A percentile compares a stretch with the other conserved stretches of the same genome.
Evolutionary conservation across 1,139 yeast genomes (phyloP).

Genomic region (Kurtzmaniella quercitrusa): DNA sequence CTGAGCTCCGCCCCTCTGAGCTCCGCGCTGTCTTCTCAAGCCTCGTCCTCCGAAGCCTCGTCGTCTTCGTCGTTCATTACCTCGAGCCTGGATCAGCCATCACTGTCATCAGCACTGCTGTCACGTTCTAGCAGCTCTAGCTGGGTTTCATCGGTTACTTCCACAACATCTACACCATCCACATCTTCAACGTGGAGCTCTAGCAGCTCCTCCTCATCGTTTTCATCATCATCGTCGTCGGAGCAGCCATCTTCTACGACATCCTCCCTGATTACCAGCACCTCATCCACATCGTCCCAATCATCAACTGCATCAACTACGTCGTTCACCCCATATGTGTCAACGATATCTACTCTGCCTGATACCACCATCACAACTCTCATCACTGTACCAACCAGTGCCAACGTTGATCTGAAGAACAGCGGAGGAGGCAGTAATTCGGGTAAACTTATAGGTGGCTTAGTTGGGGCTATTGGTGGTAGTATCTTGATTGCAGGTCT

Average conservation of each 20-base stretch:
- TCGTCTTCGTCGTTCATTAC: conserved; percentile 5
- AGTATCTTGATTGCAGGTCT: conserved; percentile 37
- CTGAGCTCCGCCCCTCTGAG: conserved; percentile 13
- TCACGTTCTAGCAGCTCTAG: not conserved
- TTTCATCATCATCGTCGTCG: conserved; percentile 1
- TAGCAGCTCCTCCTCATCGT: conserved; percentile 5
- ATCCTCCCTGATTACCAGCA: conserved; percentile 1
- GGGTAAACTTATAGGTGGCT: conserved; percentile 42
- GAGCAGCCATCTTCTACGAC: conserved; percentile 5
- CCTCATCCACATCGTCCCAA: conserved; percentile 5
- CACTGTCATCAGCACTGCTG: not conserved
- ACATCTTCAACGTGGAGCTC: no score
- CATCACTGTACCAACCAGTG: conserved; percentile 36
- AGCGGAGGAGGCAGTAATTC: conserved; percentile 21
- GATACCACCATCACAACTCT: conserved; percentile 44
- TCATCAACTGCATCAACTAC: conserved; percentile 7
- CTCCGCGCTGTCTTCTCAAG: conserved; percentile 6
- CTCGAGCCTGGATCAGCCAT: not conserved
- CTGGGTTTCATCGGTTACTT: not conserved
- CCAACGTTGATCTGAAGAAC: conserved; percentile 12
- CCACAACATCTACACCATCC: conserved; percentile 1
- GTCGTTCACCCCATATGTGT: conserved; percentile 7
- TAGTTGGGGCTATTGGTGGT: conserved; percentile 49
- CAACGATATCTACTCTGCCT: conserved; percentile 7
- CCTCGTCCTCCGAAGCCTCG: conserved; percentile 4